phyloP scores from a whole-genome alignment of 441 rosid genomes.

The Geranium incanum region DNA sequence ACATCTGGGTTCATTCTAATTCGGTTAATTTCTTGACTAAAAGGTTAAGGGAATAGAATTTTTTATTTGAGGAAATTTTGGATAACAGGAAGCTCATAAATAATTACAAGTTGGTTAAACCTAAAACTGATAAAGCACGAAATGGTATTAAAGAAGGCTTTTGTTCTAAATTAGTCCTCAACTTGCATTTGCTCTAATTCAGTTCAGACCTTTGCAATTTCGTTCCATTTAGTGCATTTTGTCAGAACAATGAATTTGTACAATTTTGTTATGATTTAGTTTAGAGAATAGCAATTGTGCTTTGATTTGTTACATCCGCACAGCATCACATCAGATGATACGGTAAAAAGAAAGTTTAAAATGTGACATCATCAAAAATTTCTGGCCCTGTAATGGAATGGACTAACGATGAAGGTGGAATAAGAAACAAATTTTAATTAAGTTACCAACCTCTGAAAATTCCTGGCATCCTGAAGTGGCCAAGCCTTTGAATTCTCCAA shows the following conservation, averaged over 20 bases:
- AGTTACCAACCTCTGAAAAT: slow-evolving; percentile 34
- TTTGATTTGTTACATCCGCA: too few relatives aligned
- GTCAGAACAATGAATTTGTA: neutral
- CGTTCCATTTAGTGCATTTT: neutral
- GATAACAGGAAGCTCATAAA: neutral
- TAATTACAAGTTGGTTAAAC: neutral
- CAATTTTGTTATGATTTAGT: too few relatives aligned
- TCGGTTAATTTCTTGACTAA: neutral
- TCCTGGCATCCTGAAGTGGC: slow-evolving; percentile 27
- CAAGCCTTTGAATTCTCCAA: slow-evolving; percentile 27
- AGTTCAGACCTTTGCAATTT: neutral
- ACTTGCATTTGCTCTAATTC: neutral
- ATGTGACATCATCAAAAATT: too few relatives aligned
- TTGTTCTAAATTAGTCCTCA: neutral
- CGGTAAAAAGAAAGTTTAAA: too few relatives aligned
- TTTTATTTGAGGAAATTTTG: neutral
- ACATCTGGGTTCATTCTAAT: neutral
- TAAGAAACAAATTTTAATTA: neutral
- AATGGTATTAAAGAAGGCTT: neutral
- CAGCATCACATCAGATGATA: too few relatives aligned
- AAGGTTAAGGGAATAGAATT: neutral
- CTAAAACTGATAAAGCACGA: neutral
- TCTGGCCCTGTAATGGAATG: too few relatives aligned
- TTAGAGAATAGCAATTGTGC: too few relatives aligned
- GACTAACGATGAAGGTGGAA: neutral